phyloP scores from a whole-genome alignment of 1,284 basidiomycete genomes.

The Moesziomyces sp. region DNA sequence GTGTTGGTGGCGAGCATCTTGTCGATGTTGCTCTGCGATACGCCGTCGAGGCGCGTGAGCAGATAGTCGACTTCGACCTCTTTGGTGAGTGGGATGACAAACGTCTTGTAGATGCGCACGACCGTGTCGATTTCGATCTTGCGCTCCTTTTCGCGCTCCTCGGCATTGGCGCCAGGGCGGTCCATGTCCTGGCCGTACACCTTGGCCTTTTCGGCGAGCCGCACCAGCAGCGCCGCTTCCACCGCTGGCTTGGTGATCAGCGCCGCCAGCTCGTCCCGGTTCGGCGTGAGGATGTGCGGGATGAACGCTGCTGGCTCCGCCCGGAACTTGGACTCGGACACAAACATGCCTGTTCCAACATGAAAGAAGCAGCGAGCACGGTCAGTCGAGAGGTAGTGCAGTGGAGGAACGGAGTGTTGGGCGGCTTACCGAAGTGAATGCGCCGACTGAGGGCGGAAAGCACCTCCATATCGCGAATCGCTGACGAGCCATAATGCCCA shows the following conservation, averaged over 20 bases:
- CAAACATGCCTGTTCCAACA: constrained; percentile 87
- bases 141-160: constrained; percentile 39
- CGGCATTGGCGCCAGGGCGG: constrained; percentile 29
- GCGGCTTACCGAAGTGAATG: constrained; percentile 89
- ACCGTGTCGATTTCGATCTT: constrained; percentile 95
- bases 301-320: constrained; percentile 86
- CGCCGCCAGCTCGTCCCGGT: constrained; percentile 77
- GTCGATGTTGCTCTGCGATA: constrained; percentile 16
- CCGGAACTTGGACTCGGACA: constrained; percentile 94
- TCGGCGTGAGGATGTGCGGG: constrained; percentile 83
- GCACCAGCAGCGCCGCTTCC: constrained; percentile 84
- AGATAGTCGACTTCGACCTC: constrained; percentile 81
- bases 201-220: constrained; percentile 88
- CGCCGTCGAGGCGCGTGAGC: constrained; percentile 37
- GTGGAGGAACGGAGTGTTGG: too few relatives aligned
- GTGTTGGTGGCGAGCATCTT: constrained; percentile 21
- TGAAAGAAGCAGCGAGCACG: background rate
- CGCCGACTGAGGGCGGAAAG: constrained; percentile 92
- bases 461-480: constrained; percentile 92
- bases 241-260: constrained; percentile 97
- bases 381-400: background rate
- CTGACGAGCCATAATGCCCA: constrained; percentile 96
- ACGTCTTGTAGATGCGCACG: constrained; percentile 89
- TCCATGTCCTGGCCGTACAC: constrained; percentile 92
- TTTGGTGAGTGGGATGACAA: constrained; percentile 96